Evolutionary conservation across 495 filamentous ascomycete genomes (phyloP), one percentile per base, ranked within the genome.

Genomic region (Trichoderma reesei): DNA sequence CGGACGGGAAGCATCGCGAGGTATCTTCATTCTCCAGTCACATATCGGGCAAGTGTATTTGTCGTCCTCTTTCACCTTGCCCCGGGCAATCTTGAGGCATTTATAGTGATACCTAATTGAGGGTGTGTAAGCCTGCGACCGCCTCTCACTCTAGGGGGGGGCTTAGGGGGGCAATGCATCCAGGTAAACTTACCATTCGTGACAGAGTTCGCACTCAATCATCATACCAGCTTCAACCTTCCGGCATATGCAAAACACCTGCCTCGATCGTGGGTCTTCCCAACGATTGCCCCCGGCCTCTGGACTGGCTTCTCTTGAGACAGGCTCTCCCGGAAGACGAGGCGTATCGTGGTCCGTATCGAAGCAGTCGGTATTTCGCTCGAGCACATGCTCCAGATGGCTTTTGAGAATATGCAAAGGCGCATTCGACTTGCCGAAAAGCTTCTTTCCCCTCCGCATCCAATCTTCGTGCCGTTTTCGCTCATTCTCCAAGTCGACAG

Each of bases 41-140:
- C 94, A 99, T 67, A 99, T 96, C 0, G 94, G 94, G 69, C 94
- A 99, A 18, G 93, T 98, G 76, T 96, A 99, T 71, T 96, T 95
- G 68, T 98, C 95, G 65, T 96, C 92, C 69, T 98, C 94, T 77
- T 96, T 98, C 65, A 98, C 89, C 70, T 97, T 98, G 14, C 94
- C 94, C 54, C 94, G 84, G 16, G 95, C 95, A 65, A 99, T 97
- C 79, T 99, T 99, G 41, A 99, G 81, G 71, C 94, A 99, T 75
- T 97, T 98, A 44, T 93, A 91, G 69, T 99, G 94, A 70, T 99
- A 99, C 89, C 89, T 91, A 26, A 26, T 26, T 26, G 26, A 1
- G 66, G 48, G 33, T 34, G 3, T 38, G 63, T n/a, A 37, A 61
- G 5, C 5, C 10, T n/a, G n/a, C 42, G n/a, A 18, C 4, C 16